These are phyloP conservation scores for Macroventuria anomochaeta DNA, from an alignment of 2,329 filamentous ascomycete species.

Conservation along the genomic window DNA sequence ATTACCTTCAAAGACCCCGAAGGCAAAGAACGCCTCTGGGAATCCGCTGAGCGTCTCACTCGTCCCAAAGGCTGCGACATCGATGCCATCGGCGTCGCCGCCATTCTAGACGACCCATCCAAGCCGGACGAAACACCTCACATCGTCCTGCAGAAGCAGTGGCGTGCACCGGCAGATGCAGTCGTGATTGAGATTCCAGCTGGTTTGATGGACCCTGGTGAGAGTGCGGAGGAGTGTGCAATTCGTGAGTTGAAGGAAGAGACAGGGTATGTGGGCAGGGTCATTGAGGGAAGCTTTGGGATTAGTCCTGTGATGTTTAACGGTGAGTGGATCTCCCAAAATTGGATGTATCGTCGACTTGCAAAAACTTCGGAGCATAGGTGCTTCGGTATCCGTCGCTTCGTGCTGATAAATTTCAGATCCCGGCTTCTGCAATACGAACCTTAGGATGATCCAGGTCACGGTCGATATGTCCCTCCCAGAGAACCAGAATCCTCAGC, in stretches of 20 bases:
- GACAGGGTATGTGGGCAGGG: constrained; percentile 66
- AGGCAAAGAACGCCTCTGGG: constrained; percentile 68
- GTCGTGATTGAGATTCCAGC: constrained; percentile 69
- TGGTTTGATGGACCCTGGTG: constrained; percentile 66
- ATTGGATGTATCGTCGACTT: no score
- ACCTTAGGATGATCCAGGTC: constrained; percentile 71
- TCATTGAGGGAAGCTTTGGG: constrained; percentile 44
- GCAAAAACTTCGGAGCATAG: neutral
- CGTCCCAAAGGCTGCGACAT: constrained; percentile 67
- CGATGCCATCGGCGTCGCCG: constrained; percentile 76
- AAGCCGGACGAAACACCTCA: constrained; percentile 39
- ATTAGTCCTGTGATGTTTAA: constrained; percentile 53
- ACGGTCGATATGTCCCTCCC: constrained; percentile 71
- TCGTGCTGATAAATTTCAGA: constrained; percentile 29
- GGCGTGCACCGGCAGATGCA: constrained; percentile 65
- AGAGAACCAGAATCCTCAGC: constrained; percentile 71
- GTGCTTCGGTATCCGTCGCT: neutral
- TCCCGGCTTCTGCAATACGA: constrained; percentile 53
- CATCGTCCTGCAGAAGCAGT: constrained; percentile 58
- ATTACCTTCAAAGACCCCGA: constrained; percentile 68
- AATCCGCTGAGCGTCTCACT: constrained; percentile 74
- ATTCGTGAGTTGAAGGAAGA: constrained; percentile 68
- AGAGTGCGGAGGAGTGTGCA: constrained; percentile 64
- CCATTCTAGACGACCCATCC: constrained; percentile 60
- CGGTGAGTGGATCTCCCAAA: constrained; percentile 37